These are phyloP conservation scores for Massarina eburnea DNA, from an alignment of 2,329 filamentous ascomycete species.

Conservation along the genomic window DNA sequence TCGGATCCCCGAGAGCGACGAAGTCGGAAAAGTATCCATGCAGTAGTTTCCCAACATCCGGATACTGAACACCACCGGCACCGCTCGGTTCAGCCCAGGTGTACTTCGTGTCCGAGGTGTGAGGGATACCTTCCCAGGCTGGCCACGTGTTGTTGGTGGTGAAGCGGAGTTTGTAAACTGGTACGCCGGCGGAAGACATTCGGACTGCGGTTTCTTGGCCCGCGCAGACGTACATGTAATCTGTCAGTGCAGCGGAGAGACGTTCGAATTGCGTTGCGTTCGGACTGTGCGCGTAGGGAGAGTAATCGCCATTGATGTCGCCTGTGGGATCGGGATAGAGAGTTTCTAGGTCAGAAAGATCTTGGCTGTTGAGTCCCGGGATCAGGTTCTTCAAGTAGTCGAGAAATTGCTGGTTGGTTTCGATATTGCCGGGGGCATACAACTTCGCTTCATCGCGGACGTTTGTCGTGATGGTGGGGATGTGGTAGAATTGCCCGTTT, in stretches of 20 bases:
- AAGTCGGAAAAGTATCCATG: constrained; percentile 45
- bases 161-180: constrained; percentile 26
- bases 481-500: constrained; percentile 25
- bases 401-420: constrained; percentile 38
- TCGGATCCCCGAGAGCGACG: constrained; percentile 45
- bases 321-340: constrained; percentile 28
- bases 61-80: constrained; percentile 40
- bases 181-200: constrained; percentile 34
- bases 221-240: constrained; percentile 50
- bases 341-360: constrained; percentile 20
- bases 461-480: constrained; percentile 32
- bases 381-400: constrained; percentile 26
- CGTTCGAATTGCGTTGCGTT: constrained; percentile 50
- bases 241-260: constrained; percentile 44
- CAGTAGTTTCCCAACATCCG: constrained; percentile 42
- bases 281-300: constrained; percentile 44
- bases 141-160: constrained; percentile 26
- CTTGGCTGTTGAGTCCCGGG: constrained; percentile 16
- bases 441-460: constrained; percentile 37
- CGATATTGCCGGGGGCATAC: constrained; percentile 27
- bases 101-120: constrained; percentile 43
- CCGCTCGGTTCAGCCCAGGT: constrained; percentile 54
- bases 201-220: constrained; percentile 50
- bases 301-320: constrained; percentile 8
- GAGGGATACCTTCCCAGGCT: constrained; percentile 22